phyloP scores from a whole-genome alignment of 345 rosid genomes.

The Microthlaspi erraticum region DNA sequence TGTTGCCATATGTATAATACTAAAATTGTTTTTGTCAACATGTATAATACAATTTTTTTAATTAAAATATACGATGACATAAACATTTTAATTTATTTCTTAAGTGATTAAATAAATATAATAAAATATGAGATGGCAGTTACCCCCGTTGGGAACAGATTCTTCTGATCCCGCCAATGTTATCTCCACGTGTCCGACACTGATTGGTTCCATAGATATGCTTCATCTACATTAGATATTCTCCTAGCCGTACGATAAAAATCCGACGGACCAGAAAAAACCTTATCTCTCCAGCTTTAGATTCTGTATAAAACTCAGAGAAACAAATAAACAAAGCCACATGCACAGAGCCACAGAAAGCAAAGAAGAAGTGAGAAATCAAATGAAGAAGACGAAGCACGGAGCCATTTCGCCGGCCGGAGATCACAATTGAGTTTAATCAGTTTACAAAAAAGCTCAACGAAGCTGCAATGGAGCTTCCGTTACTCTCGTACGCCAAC shows the following conservation, averaged over 20 bases:
- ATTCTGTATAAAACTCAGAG: slow-evolving; percentile 24
- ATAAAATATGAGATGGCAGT: neutral
- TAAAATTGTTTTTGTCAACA: no score
- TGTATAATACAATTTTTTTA: no score
- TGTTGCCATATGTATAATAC: no score
- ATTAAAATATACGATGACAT: no score
- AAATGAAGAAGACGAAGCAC: slow-evolving; percentile 31
- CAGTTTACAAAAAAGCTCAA: neutral
- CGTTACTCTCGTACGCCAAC: slow-evolving; percentile 47
- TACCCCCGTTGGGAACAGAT: slow-evolving; percentile 25
- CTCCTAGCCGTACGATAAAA: slow-evolving; percentile 27
- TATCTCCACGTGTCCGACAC: slow-evolving; percentile 46
- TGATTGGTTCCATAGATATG: slow-evolving; percentile 45
- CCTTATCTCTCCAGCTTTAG: slow-evolving; percentile 38
- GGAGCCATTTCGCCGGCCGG: neutral
- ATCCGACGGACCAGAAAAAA: slow-evolving; percentile 33
- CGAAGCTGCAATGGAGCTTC: slow-evolving; percentile 51
- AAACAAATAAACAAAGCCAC: neutral
- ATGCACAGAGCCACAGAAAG: slow-evolving; percentile 1
- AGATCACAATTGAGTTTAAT: slow-evolving; percentile 25
- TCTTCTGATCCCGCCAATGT: slow-evolving; percentile 46
- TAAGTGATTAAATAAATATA: neutral
- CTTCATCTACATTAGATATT: neutral
- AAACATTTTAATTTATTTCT: neutral
- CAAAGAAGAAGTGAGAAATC: neutral